A percentile compares a stretch with the other conserved stretches of the same genome.
Evolutionary conservation across 2,329 filamentous ascomycete species (phyloP).

Genomic region (Xylariaceae sp.): DNA sequence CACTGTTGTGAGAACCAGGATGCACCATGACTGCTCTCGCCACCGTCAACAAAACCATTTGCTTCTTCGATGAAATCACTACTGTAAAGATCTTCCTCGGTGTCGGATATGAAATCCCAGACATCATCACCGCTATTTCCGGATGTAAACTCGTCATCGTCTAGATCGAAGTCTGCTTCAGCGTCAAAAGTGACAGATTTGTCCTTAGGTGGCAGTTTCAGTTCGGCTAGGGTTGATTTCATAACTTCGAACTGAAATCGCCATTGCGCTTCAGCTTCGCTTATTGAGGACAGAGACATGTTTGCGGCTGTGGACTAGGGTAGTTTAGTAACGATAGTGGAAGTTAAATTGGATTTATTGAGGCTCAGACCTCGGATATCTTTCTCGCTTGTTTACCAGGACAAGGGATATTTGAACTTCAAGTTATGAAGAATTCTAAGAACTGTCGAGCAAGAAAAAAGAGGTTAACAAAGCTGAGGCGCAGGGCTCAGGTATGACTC

Average conservation of each 20-base stretch:
- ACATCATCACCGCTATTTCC: conserved; percentile 72
- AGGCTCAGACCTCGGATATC: no score
- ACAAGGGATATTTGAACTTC: no score
- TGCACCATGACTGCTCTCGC: conserved; percentile 46
- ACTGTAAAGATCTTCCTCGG: conserved; percentile 60
- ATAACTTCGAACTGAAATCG: conserved; percentile 80
- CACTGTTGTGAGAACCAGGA: conserved; percentile 73
- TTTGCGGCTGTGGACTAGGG: conserved; percentile 1
- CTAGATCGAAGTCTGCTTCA: conserved; percentile 62
- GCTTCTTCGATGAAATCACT: conserved; percentile 58
- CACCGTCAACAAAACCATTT: conserved; percentile 25
- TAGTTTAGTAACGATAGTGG: no score
- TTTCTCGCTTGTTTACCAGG: no score
- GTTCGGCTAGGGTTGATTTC: conserved; percentile 74
- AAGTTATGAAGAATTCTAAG: no score
- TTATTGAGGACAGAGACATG: conserved; percentile 24
- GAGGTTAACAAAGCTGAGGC: no score
- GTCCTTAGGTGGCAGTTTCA: conserved; percentile 48
- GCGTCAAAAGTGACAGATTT: conserved; percentile 47
- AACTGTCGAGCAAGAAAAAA: no score
- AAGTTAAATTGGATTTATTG: no score
- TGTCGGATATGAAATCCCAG: conserved; percentile 86
- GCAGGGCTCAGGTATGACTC: no score
- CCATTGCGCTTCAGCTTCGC: conserved; percentile 62
- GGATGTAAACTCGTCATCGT: conserved; percentile 52